phyloP scores from a whole-genome alignment of 129 eudicot genomes.

The Erigeron canadensis region DNA sequence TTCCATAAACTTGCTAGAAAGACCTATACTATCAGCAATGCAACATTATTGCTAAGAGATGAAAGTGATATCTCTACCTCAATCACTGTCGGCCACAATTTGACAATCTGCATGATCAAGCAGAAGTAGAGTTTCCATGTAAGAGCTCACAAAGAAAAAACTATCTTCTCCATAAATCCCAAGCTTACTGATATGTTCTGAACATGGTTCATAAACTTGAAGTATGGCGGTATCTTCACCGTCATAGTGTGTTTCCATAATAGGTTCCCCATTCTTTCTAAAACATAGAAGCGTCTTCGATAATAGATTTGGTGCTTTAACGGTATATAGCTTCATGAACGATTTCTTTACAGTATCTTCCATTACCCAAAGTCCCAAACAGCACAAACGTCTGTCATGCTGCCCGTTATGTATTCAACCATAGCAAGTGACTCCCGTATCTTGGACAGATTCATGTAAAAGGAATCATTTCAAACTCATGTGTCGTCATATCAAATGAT shows the following conservation, averaged over 20 bases:
- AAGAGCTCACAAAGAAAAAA: not conserved
- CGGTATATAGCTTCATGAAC: not conserved
- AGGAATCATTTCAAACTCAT: not conserved
- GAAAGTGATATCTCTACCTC: too few species aligned
- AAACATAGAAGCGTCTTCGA: not conserved
- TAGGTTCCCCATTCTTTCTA: not conserved
- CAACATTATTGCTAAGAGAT: too few species aligned
- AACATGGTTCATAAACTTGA: not conserved
- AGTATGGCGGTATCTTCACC: not conserved
- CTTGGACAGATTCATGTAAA: not conserved
- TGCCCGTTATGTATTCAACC: not conserved
- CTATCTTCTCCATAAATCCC: not conserved
- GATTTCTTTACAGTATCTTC: not conserved
- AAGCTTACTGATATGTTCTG: not conserved
- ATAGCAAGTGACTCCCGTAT: not conserved
- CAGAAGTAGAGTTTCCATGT: constrained; percentile 7
- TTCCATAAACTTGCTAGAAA: too few species aligned
- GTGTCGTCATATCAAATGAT: not conserved
- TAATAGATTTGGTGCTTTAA: not conserved
- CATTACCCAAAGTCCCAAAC: constrained; percentile 5
- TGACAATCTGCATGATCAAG: not conserved
- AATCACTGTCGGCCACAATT: not conserved
- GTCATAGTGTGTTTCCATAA: not conserved
- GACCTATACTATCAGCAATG: too few species aligned
- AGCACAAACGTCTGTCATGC: not conserved